A percentile compares a stretch with the other conserved stretches of the same genome.
These are phyloP conservation scores for Mycena pura DNA, from an alignment of 768 basidiomycete species.

Conservation along the genomic window DNA sequence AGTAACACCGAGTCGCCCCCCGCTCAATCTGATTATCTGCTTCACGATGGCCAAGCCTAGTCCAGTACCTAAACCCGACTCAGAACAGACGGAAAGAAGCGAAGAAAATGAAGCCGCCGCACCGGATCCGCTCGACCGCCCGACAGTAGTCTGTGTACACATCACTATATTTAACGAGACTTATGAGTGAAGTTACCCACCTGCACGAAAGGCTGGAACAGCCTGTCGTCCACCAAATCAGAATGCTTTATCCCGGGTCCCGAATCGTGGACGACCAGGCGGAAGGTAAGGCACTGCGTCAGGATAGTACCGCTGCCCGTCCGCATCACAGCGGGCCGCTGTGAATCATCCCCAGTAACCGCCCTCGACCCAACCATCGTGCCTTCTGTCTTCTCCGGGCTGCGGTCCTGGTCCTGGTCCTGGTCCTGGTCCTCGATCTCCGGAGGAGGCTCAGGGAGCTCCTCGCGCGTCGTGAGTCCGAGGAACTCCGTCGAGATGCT, in stretches of 20 bases:
- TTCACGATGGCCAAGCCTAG: slow-evolving; percentile 51
- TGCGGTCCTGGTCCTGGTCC: not conserved
- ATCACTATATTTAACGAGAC: not conserved
- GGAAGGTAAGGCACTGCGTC: slow-evolving; percentile 27
- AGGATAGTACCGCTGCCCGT: slow-evolving; percentile 8
- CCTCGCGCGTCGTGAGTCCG: slow-evolving; percentile 20
- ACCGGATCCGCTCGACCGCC: slow-evolving; percentile 45
- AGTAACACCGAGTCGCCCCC: slow-evolving; percentile 43
- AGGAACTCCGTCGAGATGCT: slow-evolving; percentile 30
- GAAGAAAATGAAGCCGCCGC: not conserved
- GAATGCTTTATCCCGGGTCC: slow-evolving; percentile 31
- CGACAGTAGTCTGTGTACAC: slow-evolving; percentile 39
- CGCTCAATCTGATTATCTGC: slow-evolving; percentile 49
- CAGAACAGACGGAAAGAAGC: slow-evolving; percentile 18
- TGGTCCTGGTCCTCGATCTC: slow-evolving; percentile 15
- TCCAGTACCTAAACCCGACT: slow-evolving; percentile 38
- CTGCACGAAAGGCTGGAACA: slow-evolving; percentile 37
- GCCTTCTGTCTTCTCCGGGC: not conserved
- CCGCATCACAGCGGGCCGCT: not conserved
- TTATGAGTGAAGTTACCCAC: not conserved
- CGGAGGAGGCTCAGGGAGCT: slow-evolving; percentile 22
- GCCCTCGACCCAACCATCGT: not conserved
- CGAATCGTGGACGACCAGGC: slow-evolving; percentile 25
- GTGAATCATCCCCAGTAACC: not conserved
- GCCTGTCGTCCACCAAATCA: slow-evolving; percentile 31